Percentiles rank a stretch among this genome's conserved stretches.
Conservation (phyloP, 768 basidiomycete genomes). For the Agrocybe praecox region DNA sequence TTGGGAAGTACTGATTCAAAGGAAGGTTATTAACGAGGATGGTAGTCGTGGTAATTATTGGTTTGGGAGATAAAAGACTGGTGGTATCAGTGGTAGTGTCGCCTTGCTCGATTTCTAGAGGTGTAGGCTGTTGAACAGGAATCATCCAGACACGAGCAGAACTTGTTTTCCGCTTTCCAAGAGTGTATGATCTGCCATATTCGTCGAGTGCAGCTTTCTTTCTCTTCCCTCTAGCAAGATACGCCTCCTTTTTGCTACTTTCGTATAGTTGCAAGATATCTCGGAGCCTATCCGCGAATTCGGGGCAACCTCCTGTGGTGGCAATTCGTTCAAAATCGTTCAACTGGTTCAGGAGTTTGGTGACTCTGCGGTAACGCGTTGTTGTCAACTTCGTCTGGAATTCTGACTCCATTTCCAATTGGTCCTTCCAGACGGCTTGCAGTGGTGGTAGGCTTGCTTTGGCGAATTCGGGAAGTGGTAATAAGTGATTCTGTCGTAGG, state of each 20-base stretch:
- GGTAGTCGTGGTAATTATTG: slow-evolving; percentile 51
- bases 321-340: slow-evolving; percentile 65
- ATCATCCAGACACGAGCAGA: slow-evolving; percentile 94
- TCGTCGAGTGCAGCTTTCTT: slow-evolving; percentile 68
- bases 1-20: slow-evolving; percentile 76
- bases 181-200: slow-evolving; percentile 82
- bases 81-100: slow-evolving; percentile 26
- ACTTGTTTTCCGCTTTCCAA: slow-evolving; percentile 89
- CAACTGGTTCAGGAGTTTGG: slow-evolving; percentile 65
- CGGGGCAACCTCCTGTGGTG: slow-evolving; percentile 54
- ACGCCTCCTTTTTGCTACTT: slow-evolving; percentile 57
- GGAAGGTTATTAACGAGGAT: slow-evolving; percentile 88
- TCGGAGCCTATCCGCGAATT: slow-evolving; percentile 51
- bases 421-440: slow-evolving; percentile 69
- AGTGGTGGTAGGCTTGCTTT: slow-evolving; percentile 58
- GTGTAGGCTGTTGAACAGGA: slow-evolving; percentile 42
- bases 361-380: slow-evolving; percentile 68
- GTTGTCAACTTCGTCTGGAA: slow-evolving; percentile 66
- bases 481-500: slow-evolving; percentile 66
- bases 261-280: slow-evolving; percentile 66
- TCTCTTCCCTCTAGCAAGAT: slow-evolving; percentile 49
- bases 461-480: slow-evolving; percentile 78
- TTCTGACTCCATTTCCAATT: slow-evolving; percentile 56
- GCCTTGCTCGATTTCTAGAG: background rate
- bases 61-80: slow-evolving; percentile 25